A percentile compares a stretch with the other conserved stretches of the same genome.
phyloP scores from a whole-genome alignment of 805 yeast genomes.

The Saturnispora gosingensis region DNA sequence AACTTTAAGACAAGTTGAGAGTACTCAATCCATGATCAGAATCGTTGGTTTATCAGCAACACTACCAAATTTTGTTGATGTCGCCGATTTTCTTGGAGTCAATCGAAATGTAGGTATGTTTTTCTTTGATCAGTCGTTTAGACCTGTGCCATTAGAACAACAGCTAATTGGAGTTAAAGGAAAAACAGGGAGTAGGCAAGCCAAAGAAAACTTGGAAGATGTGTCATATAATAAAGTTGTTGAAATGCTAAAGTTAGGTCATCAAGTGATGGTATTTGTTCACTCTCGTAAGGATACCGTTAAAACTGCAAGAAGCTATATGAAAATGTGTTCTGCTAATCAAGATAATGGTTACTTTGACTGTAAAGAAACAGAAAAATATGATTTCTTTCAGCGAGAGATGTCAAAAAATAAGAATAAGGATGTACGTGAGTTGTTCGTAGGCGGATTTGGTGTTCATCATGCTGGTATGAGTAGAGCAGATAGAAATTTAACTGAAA shows the following conservation, averaged over 20 bases:
- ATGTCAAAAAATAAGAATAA: constrained; percentile 62
- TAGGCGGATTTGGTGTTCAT: constrained; percentile 81
- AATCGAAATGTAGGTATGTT: constrained; percentile 88
- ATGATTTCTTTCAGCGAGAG: constrained; percentile 48
- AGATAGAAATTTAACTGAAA: constrained; percentile 84
- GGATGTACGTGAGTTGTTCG: constrained; percentile 74
- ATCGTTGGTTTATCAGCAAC: constrained; percentile 95
- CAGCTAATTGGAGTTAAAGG: constrained; percentile 81
- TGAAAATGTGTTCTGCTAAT: constrained; percentile 53
- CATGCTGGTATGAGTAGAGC: constrained; percentile 95
- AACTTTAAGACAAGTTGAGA: constrained; percentile 89
- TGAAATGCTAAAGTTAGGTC: constrained; percentile 57
- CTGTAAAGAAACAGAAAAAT: constrained; percentile 35
- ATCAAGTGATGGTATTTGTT: constrained; percentile 94
- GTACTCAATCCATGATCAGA: constrained; percentile 86
- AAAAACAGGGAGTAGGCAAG: constrained; percentile 66
- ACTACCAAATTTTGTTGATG: constrained; percentile 83
- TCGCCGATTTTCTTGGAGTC: constrained; percentile 89
- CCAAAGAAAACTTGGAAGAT: constrained; percentile 64
- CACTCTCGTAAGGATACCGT: constrained; percentile 92
- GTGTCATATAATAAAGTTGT: constrained; percentile 69
- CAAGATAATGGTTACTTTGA: constrained; percentile 53
- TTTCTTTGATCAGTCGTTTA: constrained; percentile 83
- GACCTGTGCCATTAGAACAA: constrained; percentile 92
- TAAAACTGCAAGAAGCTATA: constrained; percentile 68